phyloP scores from a whole-genome alignment of 306 rosid genomes.

The Inga oerstediana region DNA sequence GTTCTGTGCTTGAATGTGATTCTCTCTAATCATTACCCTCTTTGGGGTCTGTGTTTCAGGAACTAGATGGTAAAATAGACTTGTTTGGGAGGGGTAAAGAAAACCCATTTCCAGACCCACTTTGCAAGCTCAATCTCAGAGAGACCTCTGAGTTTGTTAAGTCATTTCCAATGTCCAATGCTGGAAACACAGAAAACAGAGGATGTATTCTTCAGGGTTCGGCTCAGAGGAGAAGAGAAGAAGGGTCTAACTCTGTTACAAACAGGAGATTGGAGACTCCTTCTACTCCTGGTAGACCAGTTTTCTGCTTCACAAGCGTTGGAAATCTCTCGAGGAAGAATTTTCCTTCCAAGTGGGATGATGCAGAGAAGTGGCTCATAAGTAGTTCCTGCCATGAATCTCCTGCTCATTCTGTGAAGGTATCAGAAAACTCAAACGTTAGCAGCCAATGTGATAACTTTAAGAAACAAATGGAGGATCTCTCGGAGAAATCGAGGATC shows the following conservation, averaged over 20 bases:
- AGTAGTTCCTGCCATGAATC: constrained; percentile 83
- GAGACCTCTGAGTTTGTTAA: constrained; percentile 98
- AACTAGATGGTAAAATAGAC: constrained; percentile 41
- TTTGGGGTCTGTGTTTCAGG: constrained; percentile 46
- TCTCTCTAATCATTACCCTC: not conserved
- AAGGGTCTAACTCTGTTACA: constrained; percentile 44
- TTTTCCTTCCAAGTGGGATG: constrained; percentile 98
- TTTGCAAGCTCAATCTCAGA: constrained; percentile 84
- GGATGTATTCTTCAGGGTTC: constrained; percentile 46
- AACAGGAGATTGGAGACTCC: constrained; percentile 73
- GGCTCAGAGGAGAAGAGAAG: constrained; percentile 55
- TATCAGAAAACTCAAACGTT: constrained; percentile 38
- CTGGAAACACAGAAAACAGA: constrained; percentile 30
- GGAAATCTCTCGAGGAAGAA: constrained; percentile 66
- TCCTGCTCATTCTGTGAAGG: constrained; percentile 67
- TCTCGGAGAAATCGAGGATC: constrained; percentile 72
- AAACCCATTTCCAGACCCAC: constrained; percentile 75
- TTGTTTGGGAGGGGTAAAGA: constrained; percentile 7
- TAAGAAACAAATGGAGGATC: constrained; percentile 58
- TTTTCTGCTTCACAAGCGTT: constrained; percentile 68
- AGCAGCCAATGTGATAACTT: constrained; percentile 48
- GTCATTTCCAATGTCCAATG: constrained; percentile 69
- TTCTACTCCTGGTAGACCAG: constrained; percentile 88
- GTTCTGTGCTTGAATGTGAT: not conserved
- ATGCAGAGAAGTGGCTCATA: constrained; percentile 97